Conservation (phyloP, 257 asterid genomes). For the Primulina tabacum region DNA sequence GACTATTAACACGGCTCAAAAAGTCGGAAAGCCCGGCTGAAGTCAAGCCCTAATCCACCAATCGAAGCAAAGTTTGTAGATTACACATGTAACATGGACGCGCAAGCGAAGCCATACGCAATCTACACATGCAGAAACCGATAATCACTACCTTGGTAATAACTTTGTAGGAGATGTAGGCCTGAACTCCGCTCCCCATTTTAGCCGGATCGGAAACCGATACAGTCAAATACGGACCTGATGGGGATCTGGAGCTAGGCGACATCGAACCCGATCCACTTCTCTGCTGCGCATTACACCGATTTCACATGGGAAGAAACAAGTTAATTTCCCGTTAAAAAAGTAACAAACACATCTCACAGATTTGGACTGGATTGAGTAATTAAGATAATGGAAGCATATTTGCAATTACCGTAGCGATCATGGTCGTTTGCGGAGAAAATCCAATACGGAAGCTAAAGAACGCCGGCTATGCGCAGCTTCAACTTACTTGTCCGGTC, state of each 20-base stretch:
- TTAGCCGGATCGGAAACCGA: slow-evolving; percentile 98
- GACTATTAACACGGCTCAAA: slow-evolving; percentile 7
- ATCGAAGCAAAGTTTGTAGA: slow-evolving; percentile 10
- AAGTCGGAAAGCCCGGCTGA: background rate
- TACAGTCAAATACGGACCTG: slow-evolving; percentile 64
- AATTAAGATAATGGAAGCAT: slow-evolving; percentile 1
- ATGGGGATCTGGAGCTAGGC: slow-evolving; percentile 89
- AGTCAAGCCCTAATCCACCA: slow-evolving; percentile 10
- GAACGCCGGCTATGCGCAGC: slow-evolving; percentile 30
- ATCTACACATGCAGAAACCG: slow-evolving; percentile 16
- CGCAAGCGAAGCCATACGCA: slow-evolving; percentile 6
- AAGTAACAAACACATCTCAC: background rate
- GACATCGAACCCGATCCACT: slow-evolving; percentile 67
- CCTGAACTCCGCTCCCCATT: slow-evolving; percentile 98
- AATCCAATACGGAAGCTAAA: slow-evolving; percentile 5
- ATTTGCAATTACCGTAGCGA: slow-evolving; percentile 35
- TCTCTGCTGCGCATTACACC: slow-evolving; percentile 53
- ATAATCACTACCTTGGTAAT: slow-evolving; percentile 64
- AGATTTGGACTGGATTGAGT: background rate
- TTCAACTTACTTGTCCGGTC: slow-evolving; percentile 26
- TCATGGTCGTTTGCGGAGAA: slow-evolving; percentile 32
- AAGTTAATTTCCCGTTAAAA: background rate
- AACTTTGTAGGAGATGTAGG: slow-evolving; percentile 97
- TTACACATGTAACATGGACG: background rate
- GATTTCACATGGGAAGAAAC: background rate